Conservation (phyloP, 1,284 basidiomycete species). For the Amylostereum chailletii region DNA sequence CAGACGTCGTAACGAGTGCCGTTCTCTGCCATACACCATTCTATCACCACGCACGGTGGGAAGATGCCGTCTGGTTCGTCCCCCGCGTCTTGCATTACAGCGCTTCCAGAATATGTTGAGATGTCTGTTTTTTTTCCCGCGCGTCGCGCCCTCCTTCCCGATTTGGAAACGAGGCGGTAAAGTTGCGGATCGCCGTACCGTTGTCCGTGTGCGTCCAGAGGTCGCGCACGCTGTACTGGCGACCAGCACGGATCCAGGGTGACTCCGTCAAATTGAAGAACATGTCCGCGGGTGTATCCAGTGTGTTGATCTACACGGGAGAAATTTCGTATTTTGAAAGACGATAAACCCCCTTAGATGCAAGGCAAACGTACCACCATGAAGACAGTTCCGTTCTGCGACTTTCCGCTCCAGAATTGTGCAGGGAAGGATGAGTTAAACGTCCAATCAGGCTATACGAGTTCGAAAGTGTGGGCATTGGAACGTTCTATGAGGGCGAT, state of each 20-base stretch:
- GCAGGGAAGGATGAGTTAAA: slow-evolving; percentile 36
- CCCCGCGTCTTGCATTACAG: slow-evolving; percentile 53
- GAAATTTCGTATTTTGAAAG: slow-evolving; percentile 2
- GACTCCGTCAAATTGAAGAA: slow-evolving; percentile 60
- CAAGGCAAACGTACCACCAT: slow-evolving; percentile 26
- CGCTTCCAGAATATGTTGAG: too few relatives aligned
- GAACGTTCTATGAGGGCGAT: slow-evolving; percentile 12
- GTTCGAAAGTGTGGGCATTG: slow-evolving; percentile 33
- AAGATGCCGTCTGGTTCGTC: slow-evolving; percentile 48
- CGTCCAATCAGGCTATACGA: slow-evolving; percentile 36
- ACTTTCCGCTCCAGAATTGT: slow-evolving; percentile 44
- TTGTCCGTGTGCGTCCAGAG: slow-evolving; percentile 64
- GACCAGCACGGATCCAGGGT: slow-evolving; percentile 60
- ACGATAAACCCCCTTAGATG: neutral
- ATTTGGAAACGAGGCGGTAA: slow-evolving; percentile 51
- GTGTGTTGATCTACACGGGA: slow-evolving; percentile 26
- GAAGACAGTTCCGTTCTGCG: slow-evolving; percentile 36
- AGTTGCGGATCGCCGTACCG: slow-evolving; percentile 54
- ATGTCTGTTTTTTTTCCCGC: too few relatives aligned
- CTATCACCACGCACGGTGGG: slow-evolving; percentile 36
- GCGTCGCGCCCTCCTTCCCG: too few relatives aligned
- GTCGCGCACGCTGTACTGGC: slow-evolving; percentile 54
- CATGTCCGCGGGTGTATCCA: slow-evolving; percentile 46
- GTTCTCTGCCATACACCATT: slow-evolving; percentile 31
- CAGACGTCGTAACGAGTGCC: slow-evolving; percentile 14